A percentile compares a stretch with the other conserved stretches of the same genome.
These are phyloP conservation scores for Penicillium griseofulvum DNA, from an alignment of 2,329 filamentous ascomycete species.

Conservation along the genomic window DNA sequence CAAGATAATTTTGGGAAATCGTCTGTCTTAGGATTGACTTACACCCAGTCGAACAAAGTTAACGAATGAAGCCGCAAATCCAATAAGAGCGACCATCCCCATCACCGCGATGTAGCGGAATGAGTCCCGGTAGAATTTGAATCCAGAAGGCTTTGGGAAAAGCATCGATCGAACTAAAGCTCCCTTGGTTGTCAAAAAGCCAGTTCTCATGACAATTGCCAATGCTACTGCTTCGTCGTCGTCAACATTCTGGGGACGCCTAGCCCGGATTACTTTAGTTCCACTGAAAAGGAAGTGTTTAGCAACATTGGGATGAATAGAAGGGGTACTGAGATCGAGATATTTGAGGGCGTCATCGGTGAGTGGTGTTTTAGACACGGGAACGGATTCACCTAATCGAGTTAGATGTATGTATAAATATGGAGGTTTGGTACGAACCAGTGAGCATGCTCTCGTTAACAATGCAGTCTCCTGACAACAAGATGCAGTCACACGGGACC, in stretches of 20 bases:
- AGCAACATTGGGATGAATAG: conserved; percentile 77
- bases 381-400: conserved; percentile 77
- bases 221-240: conserved; percentile 87
- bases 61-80: conserved; percentile 85
- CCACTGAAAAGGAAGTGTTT: conserved; percentile 91
- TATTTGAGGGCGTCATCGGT: conserved; percentile 73
- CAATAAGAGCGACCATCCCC: conserved; percentile 78
- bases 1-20: background rate
- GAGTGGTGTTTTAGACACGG: conserved; percentile 86
- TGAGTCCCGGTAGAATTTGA: conserved; percentile 97
- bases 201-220: conserved; percentile 87
- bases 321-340: conserved; percentile 75
- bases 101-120: conserved; percentile 98
- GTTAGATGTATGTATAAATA: conserved; percentile 17
- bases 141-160: conserved; percentile 95
- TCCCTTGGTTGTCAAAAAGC: conserved; percentile 97
- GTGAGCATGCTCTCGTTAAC: conserved; percentile 99
- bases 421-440: conserved; percentile 40
- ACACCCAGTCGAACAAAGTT: conserved; percentile 82
- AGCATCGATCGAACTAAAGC: conserved; percentile 95
- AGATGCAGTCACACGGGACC: conserved; percentile 86
- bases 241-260: conserved; percentile 80
- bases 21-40: conserved; percentile 22
- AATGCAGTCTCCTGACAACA: conserved; percentile 92
- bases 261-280: conserved; percentile 88